A percentile compares a stretch with the other conserved stretches of the same genome.
phyloP scores from a whole-genome alignment of 805 yeast genomes.

The Pichia occidentalis region DNA sequence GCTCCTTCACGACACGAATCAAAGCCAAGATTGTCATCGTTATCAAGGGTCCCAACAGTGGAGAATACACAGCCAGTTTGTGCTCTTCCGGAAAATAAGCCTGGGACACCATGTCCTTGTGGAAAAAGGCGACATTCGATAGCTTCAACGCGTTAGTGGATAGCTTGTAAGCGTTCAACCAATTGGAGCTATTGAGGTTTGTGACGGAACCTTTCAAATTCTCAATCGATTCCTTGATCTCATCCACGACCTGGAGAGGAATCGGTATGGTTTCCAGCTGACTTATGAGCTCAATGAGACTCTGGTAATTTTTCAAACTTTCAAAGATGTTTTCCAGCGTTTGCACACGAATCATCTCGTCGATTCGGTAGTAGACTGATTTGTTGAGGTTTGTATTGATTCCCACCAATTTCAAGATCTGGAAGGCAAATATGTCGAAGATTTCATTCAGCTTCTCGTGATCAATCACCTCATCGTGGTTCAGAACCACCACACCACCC shows the following conservation, averaged over 20 bases:
- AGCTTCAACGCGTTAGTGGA: constrained; percentile 50
- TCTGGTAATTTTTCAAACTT: constrained; percentile 63
- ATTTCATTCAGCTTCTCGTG: constrained; percentile 28
- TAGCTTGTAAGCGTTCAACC: constrained; percentile 32
- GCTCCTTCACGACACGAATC: constrained; percentile 39
- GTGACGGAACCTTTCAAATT: constrained; percentile 30
- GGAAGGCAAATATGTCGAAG: constrained; percentile 66
- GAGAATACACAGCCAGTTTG: constrained; percentile 87
- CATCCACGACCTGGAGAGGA: constrained; percentile 59
- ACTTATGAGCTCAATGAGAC: constrained; percentile 62
- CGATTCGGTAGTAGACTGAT: constrained; percentile 58
- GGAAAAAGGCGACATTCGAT: constrained; percentile 80
- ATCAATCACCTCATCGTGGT: constrained; percentile 20
- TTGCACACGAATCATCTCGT: constrained; percentile 55
- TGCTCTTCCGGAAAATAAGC: constrained; percentile 94
- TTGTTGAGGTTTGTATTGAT: constrained; percentile 47
- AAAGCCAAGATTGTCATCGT: constrained; percentile 55
- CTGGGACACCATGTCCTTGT: constrained; percentile 92
- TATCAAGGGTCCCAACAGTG: constrained; percentile 78
- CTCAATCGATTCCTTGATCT: constrained; percentile 48
- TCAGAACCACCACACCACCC: constrained; percentile 66
- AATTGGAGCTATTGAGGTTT: constrained; percentile 24
- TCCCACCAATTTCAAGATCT: constrained; percentile 68
- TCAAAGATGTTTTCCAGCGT: constrained; percentile 51
- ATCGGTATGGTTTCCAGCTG: constrained; percentile 76